phyloP scores from a whole-genome alignment of 2,329 filamentous ascomycete species.

The Rhynchosporium secalis region DNA sequence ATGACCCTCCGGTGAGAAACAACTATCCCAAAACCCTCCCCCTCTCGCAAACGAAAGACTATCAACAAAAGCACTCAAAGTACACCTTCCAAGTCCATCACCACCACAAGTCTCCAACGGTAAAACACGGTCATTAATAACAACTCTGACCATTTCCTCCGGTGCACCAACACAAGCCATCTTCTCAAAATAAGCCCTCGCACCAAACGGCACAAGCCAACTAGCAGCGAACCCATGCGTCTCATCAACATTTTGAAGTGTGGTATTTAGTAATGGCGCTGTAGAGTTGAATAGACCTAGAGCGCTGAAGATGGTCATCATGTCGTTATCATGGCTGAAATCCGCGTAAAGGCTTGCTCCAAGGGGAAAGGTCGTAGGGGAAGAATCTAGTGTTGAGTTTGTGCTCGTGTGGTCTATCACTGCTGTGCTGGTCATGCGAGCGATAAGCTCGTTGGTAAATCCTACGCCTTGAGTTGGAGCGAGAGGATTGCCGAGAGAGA shows the following conservation, averaged over 20 bases:
- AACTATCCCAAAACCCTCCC: constrained; percentile 73
- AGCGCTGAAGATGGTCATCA: constrained; percentile 74
- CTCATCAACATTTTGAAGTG: constrained; percentile 50
- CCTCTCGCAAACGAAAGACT: constrained; percentile 71
- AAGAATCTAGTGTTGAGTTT: constrained; percentile 73
- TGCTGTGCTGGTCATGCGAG: constrained; percentile 68
- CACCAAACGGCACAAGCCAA: constrained; percentile 81
- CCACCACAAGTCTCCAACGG: constrained; percentile 68
- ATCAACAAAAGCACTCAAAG: constrained; percentile 67
- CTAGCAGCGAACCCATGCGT: constrained; percentile 71
- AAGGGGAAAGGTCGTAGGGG: constrained; percentile 71
- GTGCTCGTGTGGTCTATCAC: constrained; percentile 74
- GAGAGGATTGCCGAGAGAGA: constrained; percentile 72
- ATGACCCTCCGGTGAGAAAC: constrained; percentile 45
- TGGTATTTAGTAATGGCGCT: constrained; percentile 51
- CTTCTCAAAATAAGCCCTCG: constrained; percentile 84
- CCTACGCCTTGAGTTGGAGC: constrained; percentile 85
- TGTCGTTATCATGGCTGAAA: constrained; percentile 89
- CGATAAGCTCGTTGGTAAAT: constrained; percentile 83
- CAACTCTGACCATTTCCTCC: constrained; percentile 73
- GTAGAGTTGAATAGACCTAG: constrained; percentile 76
- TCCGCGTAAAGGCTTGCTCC: constrained; percentile 72
- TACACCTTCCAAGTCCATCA: constrained; percentile 71
- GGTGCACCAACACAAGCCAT: constrained; percentile 61
- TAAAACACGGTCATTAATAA: constrained; percentile 83